Conservation (phyloP, 129 eudicot genomes). For the Escallonia rubra region DNA sequence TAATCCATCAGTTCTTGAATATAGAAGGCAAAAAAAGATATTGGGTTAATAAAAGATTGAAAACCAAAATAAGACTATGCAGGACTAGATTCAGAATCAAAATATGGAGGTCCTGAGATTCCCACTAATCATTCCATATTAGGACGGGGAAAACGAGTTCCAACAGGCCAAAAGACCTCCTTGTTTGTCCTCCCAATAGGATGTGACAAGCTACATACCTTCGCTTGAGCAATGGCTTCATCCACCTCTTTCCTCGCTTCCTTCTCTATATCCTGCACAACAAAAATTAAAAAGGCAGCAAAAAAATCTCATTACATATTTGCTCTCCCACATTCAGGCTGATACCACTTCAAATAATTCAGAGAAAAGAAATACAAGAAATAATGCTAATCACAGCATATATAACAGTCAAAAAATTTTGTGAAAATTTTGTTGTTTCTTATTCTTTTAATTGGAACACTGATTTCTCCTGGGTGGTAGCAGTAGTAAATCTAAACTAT, state of each 20-base stretch:
- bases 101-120: no score
- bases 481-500: not conserved
- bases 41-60: not conserved
- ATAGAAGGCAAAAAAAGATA: not conserved
- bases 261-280: slow-evolving; percentile 81
- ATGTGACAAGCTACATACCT: slow-evolving; percentile 40
- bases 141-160: no score
- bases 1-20: not conserved
- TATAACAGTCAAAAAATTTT: no score
- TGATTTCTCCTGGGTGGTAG: no score
- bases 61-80: not conserved
- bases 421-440: no score
- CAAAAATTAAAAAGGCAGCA: not conserved
- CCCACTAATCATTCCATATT: no score
- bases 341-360: no score
- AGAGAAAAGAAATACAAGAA: no score
- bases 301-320: not conserved
- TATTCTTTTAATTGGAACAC: no score
- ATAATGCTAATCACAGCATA: no score
- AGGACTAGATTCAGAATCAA: not conserved
- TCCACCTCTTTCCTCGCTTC: slow-evolving; percentile 85
- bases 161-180: no score
- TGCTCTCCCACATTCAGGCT: not conserved
- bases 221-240: slow-evolving; percentile 94
- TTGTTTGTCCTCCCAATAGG: not conserved